Percentiles rank a stretch among this genome's conserved stretches.
Conservation (phyloP, 305 asterid genomes). For the Galium porrigens region DNA sequence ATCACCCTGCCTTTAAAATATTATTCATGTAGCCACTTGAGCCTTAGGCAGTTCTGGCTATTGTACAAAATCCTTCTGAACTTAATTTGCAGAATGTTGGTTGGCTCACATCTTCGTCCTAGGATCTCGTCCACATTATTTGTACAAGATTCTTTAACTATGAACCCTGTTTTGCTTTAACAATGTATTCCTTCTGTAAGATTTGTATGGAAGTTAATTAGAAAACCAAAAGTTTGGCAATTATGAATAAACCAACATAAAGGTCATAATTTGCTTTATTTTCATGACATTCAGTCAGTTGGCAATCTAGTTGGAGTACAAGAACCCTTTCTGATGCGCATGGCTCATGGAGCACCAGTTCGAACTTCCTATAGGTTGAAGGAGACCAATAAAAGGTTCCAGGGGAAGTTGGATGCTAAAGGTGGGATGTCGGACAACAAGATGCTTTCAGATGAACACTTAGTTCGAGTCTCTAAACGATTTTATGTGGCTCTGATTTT, state of each 20-base stretch:
- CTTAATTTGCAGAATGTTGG: background rate
- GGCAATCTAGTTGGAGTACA: conserved; percentile 93
- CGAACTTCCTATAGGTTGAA: conserved; percentile 39
- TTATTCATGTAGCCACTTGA: no score
- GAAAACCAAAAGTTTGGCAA: background rate
- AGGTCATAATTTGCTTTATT: conserved; percentile 3
- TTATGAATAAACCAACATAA: background rate
- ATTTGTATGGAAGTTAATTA: background rate
- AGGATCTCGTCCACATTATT: background rate
- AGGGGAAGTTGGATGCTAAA: conserved; percentile 32
- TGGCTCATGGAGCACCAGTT: conserved; percentile 93
- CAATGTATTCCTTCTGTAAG: background rate
- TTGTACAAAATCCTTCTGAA: background rate
- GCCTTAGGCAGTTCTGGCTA: background rate
- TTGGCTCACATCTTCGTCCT: background rate
- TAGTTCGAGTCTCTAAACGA: conserved; percentile 76
- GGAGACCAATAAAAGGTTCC: conserved; percentile 39
- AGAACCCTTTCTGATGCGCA: conserved; percentile 91
- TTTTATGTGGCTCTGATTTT: conserved; percentile 86
- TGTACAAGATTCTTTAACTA: background rate
- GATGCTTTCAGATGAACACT: conserved; percentile 60
- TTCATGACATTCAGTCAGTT: conserved; percentile 62
- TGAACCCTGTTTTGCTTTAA: background rate
- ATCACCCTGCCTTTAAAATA: no score
- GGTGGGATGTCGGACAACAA: conserved; percentile 30